These are phyloP conservation scores for Lecanoromycetidae sp. DNA, from an alignment of 2,329 filamentous ascomycete genomes.

Conservation along the genomic window DNA sequence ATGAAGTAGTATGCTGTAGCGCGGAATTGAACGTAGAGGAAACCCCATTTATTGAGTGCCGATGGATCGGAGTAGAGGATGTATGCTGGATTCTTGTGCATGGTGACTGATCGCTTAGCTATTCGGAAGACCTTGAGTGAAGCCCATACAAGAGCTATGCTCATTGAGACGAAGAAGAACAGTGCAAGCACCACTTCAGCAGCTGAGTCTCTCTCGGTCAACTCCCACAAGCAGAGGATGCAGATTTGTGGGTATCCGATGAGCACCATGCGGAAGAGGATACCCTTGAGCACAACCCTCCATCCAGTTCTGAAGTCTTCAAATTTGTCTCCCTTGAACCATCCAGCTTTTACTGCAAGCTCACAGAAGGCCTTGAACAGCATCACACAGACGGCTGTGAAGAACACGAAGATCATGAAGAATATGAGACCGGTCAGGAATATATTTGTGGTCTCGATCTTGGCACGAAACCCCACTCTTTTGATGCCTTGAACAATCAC, in stretches of 20 bases:
- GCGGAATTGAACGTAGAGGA: slow-evolving; percentile 93
- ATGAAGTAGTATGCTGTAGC: slow-evolving; percentile 95
- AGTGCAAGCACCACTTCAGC: slow-evolving; percentile 78
- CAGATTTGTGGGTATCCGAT: slow-evolving; percentile 88
- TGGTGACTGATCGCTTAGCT: slow-evolving; percentile 71
- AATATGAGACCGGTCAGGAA: slow-evolving; percentile 86
- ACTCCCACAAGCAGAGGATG: slow-evolving; percentile 86
- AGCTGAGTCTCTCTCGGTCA: slow-evolving; percentile 71
- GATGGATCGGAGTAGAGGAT: slow-evolving; percentile 94
- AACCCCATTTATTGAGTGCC: slow-evolving; percentile 93
- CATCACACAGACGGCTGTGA: slow-evolving; percentile 60
- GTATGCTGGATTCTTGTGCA: slow-evolving; percentile 95
- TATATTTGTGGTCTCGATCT: slow-evolving; percentile 81
- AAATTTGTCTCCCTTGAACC: slow-evolving; percentile 77
- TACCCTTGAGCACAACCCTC: slow-evolving; percentile 84
- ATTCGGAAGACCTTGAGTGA: slow-evolving; percentile 81
- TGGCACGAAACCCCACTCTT: slow-evolving; percentile 72
- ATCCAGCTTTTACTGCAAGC: slow-evolving; percentile 57
- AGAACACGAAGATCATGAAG: slow-evolving; percentile 70
- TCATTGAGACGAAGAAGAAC: slow-evolving; percentile 76
- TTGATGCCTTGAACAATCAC: slow-evolving; percentile 66
- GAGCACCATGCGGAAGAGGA: slow-evolving; percentile 77
- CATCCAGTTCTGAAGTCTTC: slow-evolving; percentile 89
- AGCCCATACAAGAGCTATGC: slow-evolving; percentile 69
- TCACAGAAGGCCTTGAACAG: slow-evolving; percentile 75